Base-by-base conservation (phyloP, 495 filamentous ascomycete genomes). In the Podospora fimiseda region DNA sequence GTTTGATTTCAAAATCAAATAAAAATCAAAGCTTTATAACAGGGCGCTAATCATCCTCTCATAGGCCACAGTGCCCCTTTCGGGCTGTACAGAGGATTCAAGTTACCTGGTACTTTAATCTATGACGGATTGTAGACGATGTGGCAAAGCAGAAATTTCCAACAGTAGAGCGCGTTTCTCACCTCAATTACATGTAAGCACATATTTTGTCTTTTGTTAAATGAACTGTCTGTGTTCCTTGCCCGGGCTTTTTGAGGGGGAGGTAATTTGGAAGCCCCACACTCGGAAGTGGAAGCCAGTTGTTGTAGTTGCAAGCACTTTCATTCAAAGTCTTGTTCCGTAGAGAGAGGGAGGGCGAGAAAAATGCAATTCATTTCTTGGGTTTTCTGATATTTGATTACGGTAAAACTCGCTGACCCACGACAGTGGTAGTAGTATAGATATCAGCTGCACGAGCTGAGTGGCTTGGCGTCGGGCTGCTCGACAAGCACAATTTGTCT, bases 1-100 rank as follows among this genome's bases (percentile, higher is more conserved):
- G 16, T 48, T 51, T 50, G 39, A 53, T 51, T 60, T 52, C 51
- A 41, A 24, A 43, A 33, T 30, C 2, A 13, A 22, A 36, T 52
- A 46, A 47, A 58, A 56, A 54, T 44, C 39, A 46, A 43, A 56
- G 51, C 30, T 30, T n/a, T 15, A n/a, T 19, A 33, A 50, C 39
- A 39, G 33, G 48, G 44, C 30, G 48, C 51, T 59, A 55, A 51
- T 45, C 14, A 16, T 8, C n/a, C 13, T 23, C 14, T 47, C 8
- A 15, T 21, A 9, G 22, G 43, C 20, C 24, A 48, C 48, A 51
- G 56, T 42, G 33, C 43, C 19, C 9, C 13, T 19, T 33, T 15
- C 11, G 20, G 19, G 27, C 20, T 16, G 24, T 15, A 18, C 50
- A 27, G 11, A 50, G 18, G n/a, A n/a, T n/a, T n/a, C n/a, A n/a